Conservation (phyloP, 495 filamentous ascomycete genomes). For the Neurospora tetrasperma region DNA sequence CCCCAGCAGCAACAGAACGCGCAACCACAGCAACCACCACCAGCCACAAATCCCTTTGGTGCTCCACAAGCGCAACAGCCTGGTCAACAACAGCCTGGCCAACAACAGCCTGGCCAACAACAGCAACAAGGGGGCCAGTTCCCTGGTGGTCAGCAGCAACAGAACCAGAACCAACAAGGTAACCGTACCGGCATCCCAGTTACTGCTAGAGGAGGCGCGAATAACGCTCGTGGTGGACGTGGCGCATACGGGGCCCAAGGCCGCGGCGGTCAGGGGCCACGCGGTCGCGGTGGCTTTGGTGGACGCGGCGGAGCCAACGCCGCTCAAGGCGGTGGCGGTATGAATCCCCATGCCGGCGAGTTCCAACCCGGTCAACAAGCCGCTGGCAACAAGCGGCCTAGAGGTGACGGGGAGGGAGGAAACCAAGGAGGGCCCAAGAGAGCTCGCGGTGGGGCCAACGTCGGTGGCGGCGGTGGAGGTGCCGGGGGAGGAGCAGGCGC, state of each 20-base stretch:
- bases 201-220: conserved; percentile 4
- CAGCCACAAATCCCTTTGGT: background rate
- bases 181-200: background rate
- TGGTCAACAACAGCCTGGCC: background rate
- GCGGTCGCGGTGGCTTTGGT: conserved; percentile 19
- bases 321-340: conserved; percentile 4
- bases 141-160: background rate
- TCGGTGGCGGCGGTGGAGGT: background rate
- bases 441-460: conserved; percentile 8
- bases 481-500: background rate
- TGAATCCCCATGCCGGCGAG: conserved; percentile 23
- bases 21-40: conserved; percentile 3
- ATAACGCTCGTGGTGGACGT: conserved; percentile 2
- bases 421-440: conserved; percentile 11
- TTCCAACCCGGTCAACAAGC: conserved; percentile 13
- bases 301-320: conserved; percentile 8
- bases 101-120: no score
- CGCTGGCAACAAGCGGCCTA: conserved; percentile 21
- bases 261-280: conserved; percentile 17
- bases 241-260: conserved; percentile 8
- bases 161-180: conserved; percentile 6
- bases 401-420: conserved; percentile 10
- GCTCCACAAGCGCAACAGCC: background rate
- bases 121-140: background rate
- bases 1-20: conserved; percentile 5